Evolutionary conservation across 345 rosid genomes (phyloP), one percentile per base, ranked within the genome.

Genomic region (Cardamine chenopodiifolia): DNA sequence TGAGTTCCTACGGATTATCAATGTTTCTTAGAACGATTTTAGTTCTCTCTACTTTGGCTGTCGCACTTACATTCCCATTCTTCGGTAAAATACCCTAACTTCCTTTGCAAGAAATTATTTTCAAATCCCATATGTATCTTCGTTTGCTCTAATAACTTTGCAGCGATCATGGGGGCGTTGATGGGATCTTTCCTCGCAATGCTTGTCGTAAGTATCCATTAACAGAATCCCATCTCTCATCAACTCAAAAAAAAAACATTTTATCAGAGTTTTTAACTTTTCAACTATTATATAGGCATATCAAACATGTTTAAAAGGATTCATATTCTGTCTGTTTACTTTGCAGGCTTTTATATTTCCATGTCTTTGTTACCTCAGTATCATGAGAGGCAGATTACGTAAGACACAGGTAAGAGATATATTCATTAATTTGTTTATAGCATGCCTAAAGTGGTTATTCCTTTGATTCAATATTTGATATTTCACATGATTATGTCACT

Each of bases 151-250:
- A 13, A 14, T 58, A 58, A 37, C 67, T 25, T 42, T 70, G 81
- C 85, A 90, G 97, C 89, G 60, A 80, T 74, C 54, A 68, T 89
- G 78, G 89, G 88, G 84, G 90, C 93, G 32, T 64, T 89, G 52
- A 66, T 82, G 37, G 97, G 96, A 82, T 93, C 96, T 7, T 85
- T 84, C 59, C 85, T 93, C 5, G 80, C 96, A 67, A 85, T 88
- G 92, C 73, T 89, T 72, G 48, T 81, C 44, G 97, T 93, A 85
- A 83, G 93, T 73, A 31, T 17, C 49, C 58, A 29, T 19, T 52
- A 39, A 39, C 18, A 7, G 18, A 60, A 61, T 4, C 31, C 9
- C 19, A 54, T 8, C 11, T 18, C 10, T 32, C 15, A 17, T 5
- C 15, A 19, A 31, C 31, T 17, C n/a, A 12, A 39, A 39, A 39